Base-by-base conservation (phyloP, 2,329 filamentous ascomycete species). In the Fusarium hainanense region DNA sequence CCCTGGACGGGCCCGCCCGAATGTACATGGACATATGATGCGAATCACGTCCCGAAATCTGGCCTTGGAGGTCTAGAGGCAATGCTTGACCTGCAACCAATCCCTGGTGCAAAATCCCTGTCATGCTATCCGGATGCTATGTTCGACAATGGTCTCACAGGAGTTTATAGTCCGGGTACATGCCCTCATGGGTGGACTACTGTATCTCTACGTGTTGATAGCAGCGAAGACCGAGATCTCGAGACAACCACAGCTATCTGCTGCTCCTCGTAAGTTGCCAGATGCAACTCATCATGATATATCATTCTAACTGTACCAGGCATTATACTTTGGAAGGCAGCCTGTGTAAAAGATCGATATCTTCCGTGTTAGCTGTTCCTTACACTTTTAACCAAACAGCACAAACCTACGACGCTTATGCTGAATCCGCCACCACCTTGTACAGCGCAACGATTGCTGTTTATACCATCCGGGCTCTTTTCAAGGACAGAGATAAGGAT, bases 141-240 rank as follows among this genome's bases (percentile, higher is more conserved):
- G 80, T 82, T 82, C 54, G 71, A 68, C 7, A 73, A 75, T 16
- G 77, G 74, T 14, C 75, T 77, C 21, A 81, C 79, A 6, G 80
- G 80, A 23, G 76, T 81, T 7, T 82, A 81, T 37, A 82, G 80
- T 50, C 80, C 80, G 12, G 80, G 75, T 4, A 79, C 78, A 27
- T 82, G 80, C 47, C 80, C 80, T 40, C 73, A 76, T 59, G 79
- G 80, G 27, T 82, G 80, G 80, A 81, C 79, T 9, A 82, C 80
- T 6, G 80, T 75, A 32, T 76, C 77, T 18, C 64, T 80, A 10
- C 69, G 66, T 3, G 74, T 77, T 25, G 76, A 77, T 40, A 77
- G 74, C 4, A 73, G 78, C 12, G 71, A 76, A 50, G 60, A 63
- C 30, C 61, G 65, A 52, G 66, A 70, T 13, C 71, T 76, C 46